Conservation (phyloP, 2,329 filamentous ascomycete species). For the Calonectria henricotiae region DNA sequence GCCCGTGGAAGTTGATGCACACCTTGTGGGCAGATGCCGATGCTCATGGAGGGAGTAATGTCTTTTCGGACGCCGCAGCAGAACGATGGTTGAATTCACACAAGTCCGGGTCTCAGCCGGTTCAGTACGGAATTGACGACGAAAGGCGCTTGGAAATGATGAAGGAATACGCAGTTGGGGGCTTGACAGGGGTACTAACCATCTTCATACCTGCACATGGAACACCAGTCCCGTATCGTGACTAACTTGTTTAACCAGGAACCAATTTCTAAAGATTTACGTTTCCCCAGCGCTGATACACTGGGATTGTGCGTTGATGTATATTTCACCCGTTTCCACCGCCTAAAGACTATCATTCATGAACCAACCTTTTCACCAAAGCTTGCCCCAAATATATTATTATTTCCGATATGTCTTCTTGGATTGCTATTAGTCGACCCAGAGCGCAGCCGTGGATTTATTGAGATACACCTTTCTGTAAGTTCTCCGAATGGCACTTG, state of each 20-base stretch:
- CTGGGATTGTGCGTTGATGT: neutral
- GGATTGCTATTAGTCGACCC: neutral
- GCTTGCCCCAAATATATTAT: neutral
- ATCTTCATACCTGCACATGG: neutral
- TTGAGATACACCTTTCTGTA: constrained; percentile 14
- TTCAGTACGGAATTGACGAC: neutral
- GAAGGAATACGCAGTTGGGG: neutral
- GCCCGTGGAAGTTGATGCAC: constrained; percentile 12
- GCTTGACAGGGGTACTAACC: neutral
- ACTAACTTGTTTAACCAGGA: neutral
- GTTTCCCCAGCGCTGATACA: constrained; percentile 10
- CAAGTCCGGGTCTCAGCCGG: neutral
- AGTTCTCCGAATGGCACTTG: neutral
- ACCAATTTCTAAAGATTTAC: neutral
- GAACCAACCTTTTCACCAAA: constrained; percentile 11
- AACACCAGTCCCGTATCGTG: neutral
- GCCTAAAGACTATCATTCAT: neutral
- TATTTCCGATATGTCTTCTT: constrained; percentile 13
- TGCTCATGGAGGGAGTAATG: neutral
- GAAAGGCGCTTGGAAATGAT: constrained; percentile 5
- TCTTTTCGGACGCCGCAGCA: neutral
- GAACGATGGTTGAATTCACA: neutral
- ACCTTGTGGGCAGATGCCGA: neutral
- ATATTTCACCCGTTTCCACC: constrained; percentile 12
- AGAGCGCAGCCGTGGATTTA: constrained; percentile 7